A percentile compares a stretch with the other conserved stretches of the same genome.
Conservation (phyloP, 345 rosid genomes). For the Lepidium sativum region DNA sequence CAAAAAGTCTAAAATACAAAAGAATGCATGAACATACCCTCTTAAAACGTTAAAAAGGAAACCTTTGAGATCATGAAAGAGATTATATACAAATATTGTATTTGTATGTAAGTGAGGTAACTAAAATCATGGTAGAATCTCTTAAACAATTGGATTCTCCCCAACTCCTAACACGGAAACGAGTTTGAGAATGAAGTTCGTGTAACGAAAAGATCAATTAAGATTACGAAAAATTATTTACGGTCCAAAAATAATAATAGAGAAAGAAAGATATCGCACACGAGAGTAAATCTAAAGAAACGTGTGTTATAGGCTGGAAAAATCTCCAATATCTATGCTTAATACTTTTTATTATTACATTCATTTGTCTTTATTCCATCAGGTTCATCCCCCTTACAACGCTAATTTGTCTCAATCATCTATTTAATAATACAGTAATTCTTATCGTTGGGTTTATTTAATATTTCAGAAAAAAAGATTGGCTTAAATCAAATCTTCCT, state of each 20-base stretch:
- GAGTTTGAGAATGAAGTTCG: constrained; percentile 18
- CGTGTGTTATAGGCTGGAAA: constrained; percentile 29
- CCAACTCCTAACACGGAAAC: neutral
- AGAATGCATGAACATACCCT: neutral
- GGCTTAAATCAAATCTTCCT: constrained; percentile 22
- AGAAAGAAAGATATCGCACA: constrained; percentile 12
- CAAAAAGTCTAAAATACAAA: neutral
- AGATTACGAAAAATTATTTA: constrained; percentile 10
- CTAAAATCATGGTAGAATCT: constrained; percentile 14
- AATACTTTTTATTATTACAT: constrained; percentile 1
- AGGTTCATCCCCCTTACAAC: constrained; percentile 7
- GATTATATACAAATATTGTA: neutral
- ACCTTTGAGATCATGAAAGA: constrained; percentile 14
- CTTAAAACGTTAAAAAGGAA: neutral
- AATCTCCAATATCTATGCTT: constrained; percentile 10
- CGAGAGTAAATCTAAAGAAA: constrained; percentile 26
- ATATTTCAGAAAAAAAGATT: neutral
- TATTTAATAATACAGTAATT: neutral
- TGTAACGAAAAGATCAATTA: constrained; percentile 15
- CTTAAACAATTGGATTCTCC: neutral
- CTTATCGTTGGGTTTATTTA: neutral
- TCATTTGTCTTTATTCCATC: constrained; percentile 16
- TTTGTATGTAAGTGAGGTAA: neutral
- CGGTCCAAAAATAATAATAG: neutral
- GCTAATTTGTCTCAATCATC: neutral